These are phyloP conservation scores for Quercus bicolor DNA, from an alignment of 306 rosid genomes.

Conservation along the genomic window DNA sequence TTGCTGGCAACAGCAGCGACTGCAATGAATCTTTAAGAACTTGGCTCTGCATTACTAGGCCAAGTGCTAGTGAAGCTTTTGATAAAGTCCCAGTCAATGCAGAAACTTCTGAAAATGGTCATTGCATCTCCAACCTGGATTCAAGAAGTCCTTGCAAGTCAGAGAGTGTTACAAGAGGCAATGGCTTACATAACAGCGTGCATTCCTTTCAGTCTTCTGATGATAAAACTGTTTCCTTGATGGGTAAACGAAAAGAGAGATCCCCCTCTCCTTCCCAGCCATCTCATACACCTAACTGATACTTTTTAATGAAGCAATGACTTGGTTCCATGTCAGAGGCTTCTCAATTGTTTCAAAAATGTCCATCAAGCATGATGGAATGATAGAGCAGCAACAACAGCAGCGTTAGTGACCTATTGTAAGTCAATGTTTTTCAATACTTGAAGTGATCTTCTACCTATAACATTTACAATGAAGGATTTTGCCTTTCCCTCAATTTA, in stretches of 20 bases:
- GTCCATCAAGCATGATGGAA: background rate
- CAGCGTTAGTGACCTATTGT: background rate
- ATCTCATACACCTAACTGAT: background rate
- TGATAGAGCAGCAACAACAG: background rate
- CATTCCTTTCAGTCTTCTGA: conserved; percentile 27
- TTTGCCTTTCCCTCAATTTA: background rate
- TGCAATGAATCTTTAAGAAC: conserved; percentile 34
- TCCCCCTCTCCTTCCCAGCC: conserved; percentile 36
- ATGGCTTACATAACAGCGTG: background rate
- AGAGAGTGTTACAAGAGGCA: conserved; percentile 3
- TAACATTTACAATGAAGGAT: background rate
- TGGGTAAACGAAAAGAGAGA: conserved; percentile 79
- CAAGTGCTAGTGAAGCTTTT: conserved; percentile 18
- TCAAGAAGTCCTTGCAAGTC: conserved; percentile 7
- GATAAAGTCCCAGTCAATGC: conserved; percentile 15
- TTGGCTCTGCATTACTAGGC: conserved; percentile 81
- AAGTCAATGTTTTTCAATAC: background rate
- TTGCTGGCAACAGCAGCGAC: conserved; percentile 25
- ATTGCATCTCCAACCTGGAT: background rate
- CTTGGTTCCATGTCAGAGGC: background rate
- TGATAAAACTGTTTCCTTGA: conserved; percentile 17
- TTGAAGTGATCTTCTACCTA: background rate
- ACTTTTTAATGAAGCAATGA: background rate
- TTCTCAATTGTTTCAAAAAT: background rate
- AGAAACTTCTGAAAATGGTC: conserved; percentile 24